Evolutionary conservation across 768 basidiomycete species (phyloP).

Genomic region (Calocybe gangraenosa): DNA sequence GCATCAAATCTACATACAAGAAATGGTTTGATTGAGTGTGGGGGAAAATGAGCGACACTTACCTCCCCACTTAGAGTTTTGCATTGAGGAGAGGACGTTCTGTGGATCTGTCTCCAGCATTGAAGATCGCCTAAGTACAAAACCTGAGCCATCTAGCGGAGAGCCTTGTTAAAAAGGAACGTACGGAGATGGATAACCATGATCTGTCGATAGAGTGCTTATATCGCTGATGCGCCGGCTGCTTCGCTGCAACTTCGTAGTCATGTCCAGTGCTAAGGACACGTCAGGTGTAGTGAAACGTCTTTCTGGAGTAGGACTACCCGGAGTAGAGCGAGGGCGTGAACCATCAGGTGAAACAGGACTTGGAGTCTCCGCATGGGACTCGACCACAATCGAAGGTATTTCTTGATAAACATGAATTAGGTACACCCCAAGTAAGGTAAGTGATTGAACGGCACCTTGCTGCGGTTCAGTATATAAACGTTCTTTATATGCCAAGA

Average conservation of each 20-base stretch:
- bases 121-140: constrained; percentile 28
- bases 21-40: constrained; percentile 17
- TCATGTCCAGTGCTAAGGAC: constrained; percentile 40
- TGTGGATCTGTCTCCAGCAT: constrained; percentile 42
- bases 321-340: constrained; percentile 20
- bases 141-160: constrained; percentile 8
- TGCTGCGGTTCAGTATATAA: constrained; percentile 32
- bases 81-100: constrained; percentile 53
- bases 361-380: constrained; percentile 46
- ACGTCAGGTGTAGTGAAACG: constrained; percentile 39
- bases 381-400: constrained; percentile 68
- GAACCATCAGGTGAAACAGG: constrained; percentile 30
- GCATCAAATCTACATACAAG: constrained; percentile 30
- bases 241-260: constrained; percentile 51
- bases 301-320: constrained; percentile 35
- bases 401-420: constrained; percentile 40
- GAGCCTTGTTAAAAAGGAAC: background rate
- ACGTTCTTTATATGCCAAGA: constrained; percentile 48
- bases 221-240: constrained; percentile 52
- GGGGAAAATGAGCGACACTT: constrained; percentile 17
- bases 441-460: constrained; percentile 27
- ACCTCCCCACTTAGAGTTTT: constrained; percentile 74
- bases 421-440: constrained; percentile 1
- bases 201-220: constrained; percentile 55
- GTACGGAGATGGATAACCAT: constrained; percentile 44